Percentiles rank a stretch among this genome's conserved stretches.
Conservation (phyloP, 345 rosid genomes). For the Populus simonii region DNA sequence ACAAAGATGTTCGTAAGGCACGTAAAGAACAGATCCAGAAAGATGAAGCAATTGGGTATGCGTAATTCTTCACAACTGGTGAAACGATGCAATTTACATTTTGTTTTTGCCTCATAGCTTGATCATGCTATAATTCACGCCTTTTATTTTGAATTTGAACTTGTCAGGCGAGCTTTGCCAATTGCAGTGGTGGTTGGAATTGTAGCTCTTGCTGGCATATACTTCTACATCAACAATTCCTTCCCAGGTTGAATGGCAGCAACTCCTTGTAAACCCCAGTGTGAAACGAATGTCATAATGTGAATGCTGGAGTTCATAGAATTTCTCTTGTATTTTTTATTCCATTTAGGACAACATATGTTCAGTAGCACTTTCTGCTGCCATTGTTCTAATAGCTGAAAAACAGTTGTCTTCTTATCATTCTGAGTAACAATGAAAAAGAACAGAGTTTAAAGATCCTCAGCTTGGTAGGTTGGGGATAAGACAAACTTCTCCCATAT, state of each 20-base stretch:
- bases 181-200: conserved; percentile 64
- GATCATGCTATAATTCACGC: not conserved
- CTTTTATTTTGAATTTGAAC: not conserved
- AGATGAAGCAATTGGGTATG: conserved; percentile 77
- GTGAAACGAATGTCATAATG: not conserved
- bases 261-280: not conserved
- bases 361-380: conserved; percentile 7
- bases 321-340: conserved; percentile 16
- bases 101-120: not conserved
- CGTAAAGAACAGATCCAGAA: conserved; percentile 66
- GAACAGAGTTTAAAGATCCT: not conserved
- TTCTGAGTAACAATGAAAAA: not conserved
- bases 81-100: not conserved
- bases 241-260: conserved; percentile 22
- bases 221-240: conserved; percentile 63
- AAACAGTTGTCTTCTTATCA: not conserved
- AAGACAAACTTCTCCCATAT: not conserved
- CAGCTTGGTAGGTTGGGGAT: not conserved
- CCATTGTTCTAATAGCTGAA: not conserved
- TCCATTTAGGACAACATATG: conserved; percentile 6
- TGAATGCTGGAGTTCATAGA: not conserved
- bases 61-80: not conserved
- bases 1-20: conserved; percentile 56
- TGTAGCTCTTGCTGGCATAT: conserved; percentile 64
- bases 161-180: conserved; percentile 68